Evolutionary conservation across 1,139 yeast species (phyloP).

Genomic region (Yamadazyma dendronema): DNA sequence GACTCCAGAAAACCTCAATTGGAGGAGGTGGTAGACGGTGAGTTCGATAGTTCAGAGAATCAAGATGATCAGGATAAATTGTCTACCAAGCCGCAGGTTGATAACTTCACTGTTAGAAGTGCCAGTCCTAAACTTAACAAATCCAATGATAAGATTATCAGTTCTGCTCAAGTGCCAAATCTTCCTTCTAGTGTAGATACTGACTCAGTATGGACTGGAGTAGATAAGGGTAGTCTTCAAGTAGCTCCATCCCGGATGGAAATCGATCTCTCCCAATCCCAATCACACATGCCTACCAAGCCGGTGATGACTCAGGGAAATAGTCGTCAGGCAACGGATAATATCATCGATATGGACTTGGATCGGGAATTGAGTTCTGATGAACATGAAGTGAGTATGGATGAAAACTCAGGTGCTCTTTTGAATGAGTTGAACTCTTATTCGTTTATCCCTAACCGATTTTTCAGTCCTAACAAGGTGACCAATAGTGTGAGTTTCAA

Average conservation of each 20-base stretch:
- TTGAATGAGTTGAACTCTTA: constrained; percentile 23
- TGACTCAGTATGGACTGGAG: constrained; percentile 16
- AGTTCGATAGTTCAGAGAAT: constrained; percentile 1
- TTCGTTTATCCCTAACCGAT: constrained; percentile 11
- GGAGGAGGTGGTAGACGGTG: not conserved
- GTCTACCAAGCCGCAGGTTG: constrained; percentile 9
- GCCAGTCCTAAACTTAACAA: constrained; percentile 9
- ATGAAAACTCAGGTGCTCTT: constrained; percentile 18
- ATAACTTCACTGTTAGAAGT: constrained; percentile 7
- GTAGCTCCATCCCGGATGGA: constrained; percentile 16
- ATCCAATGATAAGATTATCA: constrained; percentile 1
- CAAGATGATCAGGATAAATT: constrained; percentile 10
- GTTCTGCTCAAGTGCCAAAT: constrained; percentile 8
- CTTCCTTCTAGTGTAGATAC: constrained; percentile 17
- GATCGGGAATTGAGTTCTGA: constrained; percentile 17
- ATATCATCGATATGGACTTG: constrained; percentile 10
- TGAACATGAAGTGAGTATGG: constrained; percentile 13
- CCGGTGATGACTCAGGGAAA: not conserved
- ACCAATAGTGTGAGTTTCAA: not conserved
- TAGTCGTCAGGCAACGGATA: not conserved
- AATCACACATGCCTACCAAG: not conserved
- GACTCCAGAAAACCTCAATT: constrained; percentile 1
- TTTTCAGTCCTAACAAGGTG: constrained; percentile 3
- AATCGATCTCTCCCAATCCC: constrained; percentile 6
- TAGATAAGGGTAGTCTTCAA: constrained; percentile 17